These are phyloP conservation scores for Puccinia polysora DNA, from an alignment of 1,284 basidiomycete species.

Conservation along the genomic window DNA sequence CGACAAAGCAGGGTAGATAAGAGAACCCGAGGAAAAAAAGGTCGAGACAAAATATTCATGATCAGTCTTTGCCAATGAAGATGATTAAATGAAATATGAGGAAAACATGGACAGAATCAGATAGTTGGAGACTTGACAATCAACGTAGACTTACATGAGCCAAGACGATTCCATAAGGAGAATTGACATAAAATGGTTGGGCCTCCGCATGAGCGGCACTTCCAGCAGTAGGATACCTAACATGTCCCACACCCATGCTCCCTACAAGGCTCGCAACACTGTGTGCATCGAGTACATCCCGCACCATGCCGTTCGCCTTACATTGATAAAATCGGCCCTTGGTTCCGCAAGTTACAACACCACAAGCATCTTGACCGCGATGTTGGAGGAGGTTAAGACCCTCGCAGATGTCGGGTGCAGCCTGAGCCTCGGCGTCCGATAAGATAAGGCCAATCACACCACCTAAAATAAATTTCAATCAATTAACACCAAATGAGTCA, in stretches of 20 bases:
- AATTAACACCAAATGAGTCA: too few relatives aligned
- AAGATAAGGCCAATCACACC: conserved; percentile 49
- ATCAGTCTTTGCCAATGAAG: background rate
- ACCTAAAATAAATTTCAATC: conserved; percentile 45
- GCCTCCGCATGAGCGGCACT: conserved; percentile 97
- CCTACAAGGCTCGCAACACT: conserved; percentile 75
- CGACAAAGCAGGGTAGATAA: background rate
- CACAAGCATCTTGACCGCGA: conserved; percentile 95
- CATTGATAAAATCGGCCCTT: conserved; percentile 95
- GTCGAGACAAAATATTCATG: background rate
- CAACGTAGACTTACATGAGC: conserved; percentile 69
- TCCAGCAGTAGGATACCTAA: conserved; percentile 95
- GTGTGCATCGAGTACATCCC: conserved; percentile 87
- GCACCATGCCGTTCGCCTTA: conserved; percentile 99
- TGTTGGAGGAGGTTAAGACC: conserved; percentile 86
- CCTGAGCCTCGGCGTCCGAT: conserved; percentile 46
- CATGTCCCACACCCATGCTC: conserved; percentile 96
- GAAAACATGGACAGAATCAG: too few relatives aligned
- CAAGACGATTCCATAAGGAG: conserved; percentile 95
- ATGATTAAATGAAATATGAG: too few relatives aligned
- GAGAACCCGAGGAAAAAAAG: conserved; percentile 28
- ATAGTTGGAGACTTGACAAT: background rate
- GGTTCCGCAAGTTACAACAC: conserved; percentile 90
- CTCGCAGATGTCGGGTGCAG: conserved; percentile 59
- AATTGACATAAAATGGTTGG: conserved; percentile 99